Evolutionary conservation across 768 basidiomycete genomes (phyloP).

Genomic region (Pisolithus sp.): DNA sequence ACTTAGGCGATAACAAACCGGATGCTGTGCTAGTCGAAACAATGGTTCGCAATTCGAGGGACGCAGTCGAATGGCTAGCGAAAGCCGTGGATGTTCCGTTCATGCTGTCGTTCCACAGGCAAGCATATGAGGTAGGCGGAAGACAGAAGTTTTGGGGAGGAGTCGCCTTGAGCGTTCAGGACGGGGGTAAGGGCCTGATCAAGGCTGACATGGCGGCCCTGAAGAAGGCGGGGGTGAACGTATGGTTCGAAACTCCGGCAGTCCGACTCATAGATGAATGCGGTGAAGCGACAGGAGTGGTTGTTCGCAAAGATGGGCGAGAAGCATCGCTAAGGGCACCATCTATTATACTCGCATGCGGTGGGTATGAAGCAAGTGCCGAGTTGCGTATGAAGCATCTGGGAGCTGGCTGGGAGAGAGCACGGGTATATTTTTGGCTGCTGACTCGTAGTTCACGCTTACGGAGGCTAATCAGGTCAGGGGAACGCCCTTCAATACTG

Average conservation of each 20-base stretch:
- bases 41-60: slow-evolving; percentile 51
- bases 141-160: slow-evolving; percentile 69
- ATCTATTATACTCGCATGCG: slow-evolving; percentile 56
- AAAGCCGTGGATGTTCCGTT: slow-evolving; percentile 47
- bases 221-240: slow-evolving; percentile 41
- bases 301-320: slow-evolving; percentile 35
- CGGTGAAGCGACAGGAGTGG: slow-evolving; percentile 40
- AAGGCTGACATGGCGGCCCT: slow-evolving; percentile 47
- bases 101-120: slow-evolving; percentile 53
- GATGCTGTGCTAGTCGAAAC: slow-evolving; percentile 43
- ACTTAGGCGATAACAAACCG: slow-evolving; percentile 46
- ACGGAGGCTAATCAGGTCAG: slow-evolving; percentile 40
- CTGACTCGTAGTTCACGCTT: neutral
- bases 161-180: slow-evolving; percentile 52
- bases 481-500: slow-evolving; percentile 67
- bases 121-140: slow-evolving; percentile 60
- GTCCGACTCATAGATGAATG: slow-evolving; percentile 27
- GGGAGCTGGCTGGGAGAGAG: slow-evolving; percentile 52
- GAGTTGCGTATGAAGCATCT: slow-evolving; percentile 48
- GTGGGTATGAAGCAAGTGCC: slow-evolving; percentile 58
- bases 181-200: slow-evolving; percentile 66
- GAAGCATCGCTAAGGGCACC: slow-evolving; percentile 31
- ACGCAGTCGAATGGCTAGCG: slow-evolving; percentile 52
- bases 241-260: slow-evolving; percentile 53
- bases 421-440: slow-evolving; percentile 36